Percentiles rank a stretch among this genome's conserved stretches.
Evolutionary conservation across 805 yeast genomes (phyloP).

Genomic region (Cyberlindnera mycetangii): DNA sequence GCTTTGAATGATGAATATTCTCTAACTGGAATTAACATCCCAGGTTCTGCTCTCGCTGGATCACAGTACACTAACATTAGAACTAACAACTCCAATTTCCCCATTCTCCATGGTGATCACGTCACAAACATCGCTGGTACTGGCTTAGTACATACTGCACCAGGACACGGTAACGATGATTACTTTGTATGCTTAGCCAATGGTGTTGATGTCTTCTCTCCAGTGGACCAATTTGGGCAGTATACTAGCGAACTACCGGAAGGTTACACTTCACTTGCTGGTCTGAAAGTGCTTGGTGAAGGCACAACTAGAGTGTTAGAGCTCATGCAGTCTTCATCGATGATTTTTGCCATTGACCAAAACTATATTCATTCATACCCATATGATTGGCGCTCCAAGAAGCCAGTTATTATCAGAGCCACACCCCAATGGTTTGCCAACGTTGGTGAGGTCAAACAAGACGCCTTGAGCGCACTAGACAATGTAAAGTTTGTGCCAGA

Average conservation of each 20-base stretch:
- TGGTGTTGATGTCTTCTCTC: conserved; percentile 61
- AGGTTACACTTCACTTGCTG: conserved; percentile 46
- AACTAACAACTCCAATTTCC: conserved; percentile 39
- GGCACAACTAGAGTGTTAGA: conserved; percentile 50
- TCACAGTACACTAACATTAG: conserved; percentile 57
- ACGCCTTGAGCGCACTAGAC: conserved; percentile 57
- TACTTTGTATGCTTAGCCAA: conserved; percentile 63
- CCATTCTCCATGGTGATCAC: conserved; percentile 75
- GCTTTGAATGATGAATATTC: conserved; percentile 28
- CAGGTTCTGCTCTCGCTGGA: conserved; percentile 42
- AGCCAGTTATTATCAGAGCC: conserved; percentile 90
- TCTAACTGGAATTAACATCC: conserved; percentile 29
- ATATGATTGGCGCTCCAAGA: conserved; percentile 95
- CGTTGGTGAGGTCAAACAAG: conserved; percentile 65
- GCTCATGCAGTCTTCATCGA: conserved; percentile 38
- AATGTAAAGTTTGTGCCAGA: conserved; percentile 72
- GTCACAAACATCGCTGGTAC: conserved; percentile 85
- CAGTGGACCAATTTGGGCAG: conserved; percentile 74
- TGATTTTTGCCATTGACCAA: conserved; percentile 47
- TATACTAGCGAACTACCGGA: conserved; percentile 52
- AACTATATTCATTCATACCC: conserved; percentile 83
- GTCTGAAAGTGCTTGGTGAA: conserved; percentile 57
- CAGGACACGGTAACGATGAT: conserved; percentile 97
- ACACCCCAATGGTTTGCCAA: conserved; percentile 98
- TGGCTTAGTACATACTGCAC: conserved; percentile 95